These are phyloP conservation scores for Starmerella davenportii DNA, from an alignment of 805 yeast species.

Conservation along the genomic window DNA sequence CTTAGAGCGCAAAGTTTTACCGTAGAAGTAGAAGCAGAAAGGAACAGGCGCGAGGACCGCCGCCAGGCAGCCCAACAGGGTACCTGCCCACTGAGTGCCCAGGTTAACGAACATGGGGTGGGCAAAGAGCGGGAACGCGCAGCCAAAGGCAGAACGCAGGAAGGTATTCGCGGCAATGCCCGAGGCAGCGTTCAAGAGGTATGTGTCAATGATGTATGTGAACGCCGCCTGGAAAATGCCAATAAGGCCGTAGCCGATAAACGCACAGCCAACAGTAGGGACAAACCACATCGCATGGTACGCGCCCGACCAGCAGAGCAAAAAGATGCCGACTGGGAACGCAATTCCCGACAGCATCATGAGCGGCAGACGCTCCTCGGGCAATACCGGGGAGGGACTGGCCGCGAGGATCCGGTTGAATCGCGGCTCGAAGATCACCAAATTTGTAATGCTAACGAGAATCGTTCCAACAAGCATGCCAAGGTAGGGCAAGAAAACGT, in stretches of 20 bases:
- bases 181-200: slow-evolving; percentile 39
- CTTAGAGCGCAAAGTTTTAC: slow-evolving; percentile 35
- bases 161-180: slow-evolving; percentile 54
- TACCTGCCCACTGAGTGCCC: slow-evolving; percentile 67
- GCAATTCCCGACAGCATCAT: slow-evolving; percentile 54
- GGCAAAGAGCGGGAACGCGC: slow-evolving; percentile 56
- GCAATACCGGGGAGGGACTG: slow-evolving; percentile 43
- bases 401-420: slow-evolving; percentile 31
- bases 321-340: slow-evolving; percentile 62
- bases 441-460: slow-evolving; percentile 35
- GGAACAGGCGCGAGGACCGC: slow-evolving; percentile 48
- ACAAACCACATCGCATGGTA: slow-evolving; percentile 47
- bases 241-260: slow-evolving; percentile 36
- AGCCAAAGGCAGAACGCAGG: slow-evolving; percentile 48
- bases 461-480: slow-evolving; percentile 52
- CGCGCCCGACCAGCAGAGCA: slow-evolving; percentile 85
- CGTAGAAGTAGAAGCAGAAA: slow-evolving; percentile 40
- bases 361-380: slow-evolving; percentile 64
- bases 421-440: slow-evolving; percentile 34
- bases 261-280: slow-evolving; percentile 36
- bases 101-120: slow-evolving; percentile 47
- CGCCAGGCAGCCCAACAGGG: slow-evolving; percentile 47
- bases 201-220: slow-evolving; percentile 45
- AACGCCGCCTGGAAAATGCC: slow-evolving; percentile 41
- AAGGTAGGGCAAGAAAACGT: slow-evolving; percentile 60